A percentile compares a stretch with the other conserved stretches of the same genome.
These are phyloP conservation scores for Alternaria infectoria DNA, from an alignment of 2,329 filamentous ascomycete genomes.

Conservation along the genomic window DNA sequence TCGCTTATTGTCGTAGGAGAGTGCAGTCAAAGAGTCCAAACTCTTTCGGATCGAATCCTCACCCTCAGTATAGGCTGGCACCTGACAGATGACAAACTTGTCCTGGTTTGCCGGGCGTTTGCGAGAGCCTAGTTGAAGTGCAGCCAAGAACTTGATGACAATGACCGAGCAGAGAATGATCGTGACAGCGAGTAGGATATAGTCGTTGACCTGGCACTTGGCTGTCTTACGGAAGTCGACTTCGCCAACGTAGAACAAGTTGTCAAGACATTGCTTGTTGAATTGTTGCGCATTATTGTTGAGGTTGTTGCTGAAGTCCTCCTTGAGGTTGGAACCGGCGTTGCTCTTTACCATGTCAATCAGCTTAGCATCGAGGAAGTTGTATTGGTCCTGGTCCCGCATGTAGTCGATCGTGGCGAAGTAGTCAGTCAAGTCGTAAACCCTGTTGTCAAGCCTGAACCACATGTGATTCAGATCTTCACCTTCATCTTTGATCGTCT, in stretches of 20 bases:
- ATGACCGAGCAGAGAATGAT: constrained; percentile 82
- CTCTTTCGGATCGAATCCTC: constrained; percentile 94
- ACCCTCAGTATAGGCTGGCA: constrained; percentile 96
- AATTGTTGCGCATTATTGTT: constrained; percentile 64
- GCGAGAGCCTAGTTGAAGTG: constrained; percentile 92
- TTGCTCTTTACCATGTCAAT: constrained; percentile 73
- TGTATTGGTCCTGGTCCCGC: constrained; percentile 63
- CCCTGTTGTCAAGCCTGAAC: constrained; percentile 75
- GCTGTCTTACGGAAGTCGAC: constrained; percentile 81
- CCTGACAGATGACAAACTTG: constrained; percentile 98
- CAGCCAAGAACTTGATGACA: constrained; percentile 85
- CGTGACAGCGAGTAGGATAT: constrained; percentile 86
- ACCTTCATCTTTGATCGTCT: constrained; percentile 69
- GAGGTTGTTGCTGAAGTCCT: constrained; percentile 64
- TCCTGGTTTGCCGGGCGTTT: constrained; percentile 88
- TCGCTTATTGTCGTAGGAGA: constrained; percentile 97
- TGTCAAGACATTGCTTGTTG: constrained; percentile 80
- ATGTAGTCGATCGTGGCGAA: constrained; percentile 74
- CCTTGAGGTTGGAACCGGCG: constrained; percentile 79
- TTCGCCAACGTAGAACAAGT: constrained; percentile 81
- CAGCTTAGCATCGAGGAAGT: constrained; percentile 75
- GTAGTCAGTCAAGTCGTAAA: constrained; percentile 94
- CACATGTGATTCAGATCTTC: constrained; percentile 72
- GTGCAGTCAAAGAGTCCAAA: constrained; percentile 88
- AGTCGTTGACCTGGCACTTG: constrained; percentile 87